A percentile compares a stretch with the other conserved stretches of the same genome.
phyloP scores from a whole-genome alignment of 768 basidiomycete genomes.

The Leccinum sublutescens region DNA sequence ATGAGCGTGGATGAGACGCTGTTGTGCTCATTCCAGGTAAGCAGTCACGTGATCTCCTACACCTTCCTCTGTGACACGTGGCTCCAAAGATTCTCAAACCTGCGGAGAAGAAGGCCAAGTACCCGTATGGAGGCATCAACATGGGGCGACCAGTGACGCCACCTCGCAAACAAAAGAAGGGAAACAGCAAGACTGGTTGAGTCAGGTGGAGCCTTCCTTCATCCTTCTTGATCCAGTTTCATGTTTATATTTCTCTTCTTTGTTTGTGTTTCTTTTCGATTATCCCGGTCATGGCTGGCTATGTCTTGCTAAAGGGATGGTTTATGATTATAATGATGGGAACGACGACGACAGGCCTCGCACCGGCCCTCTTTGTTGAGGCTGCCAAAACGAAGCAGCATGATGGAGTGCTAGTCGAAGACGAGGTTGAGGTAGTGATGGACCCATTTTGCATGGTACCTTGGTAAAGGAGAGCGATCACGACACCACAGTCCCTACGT shows the following conservation, averaged over 20 bases:
- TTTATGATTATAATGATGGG: slow-evolving; percentile 16
- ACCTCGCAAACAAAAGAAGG: slow-evolving; percentile 97
- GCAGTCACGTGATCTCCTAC: slow-evolving; percentile 21
- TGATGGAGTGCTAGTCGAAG: slow-evolving; percentile 15
- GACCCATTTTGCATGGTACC: slow-evolving; percentile 23
- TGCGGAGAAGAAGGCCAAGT: slow-evolving; percentile 97
- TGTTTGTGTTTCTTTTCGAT: slow-evolving; percentile 25
- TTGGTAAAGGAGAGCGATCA: slow-evolving; percentile 23
- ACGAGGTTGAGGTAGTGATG: slow-evolving; percentile 18
- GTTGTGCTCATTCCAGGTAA: slow-evolving; percentile 95
- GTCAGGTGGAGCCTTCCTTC: slow-evolving; percentile 25
- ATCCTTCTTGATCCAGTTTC: slow-evolving; percentile 28
- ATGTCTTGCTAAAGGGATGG: slow-evolving; percentile 29
- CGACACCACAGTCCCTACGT: slow-evolving; percentile 27
- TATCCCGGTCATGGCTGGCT: slow-evolving; percentile 26
- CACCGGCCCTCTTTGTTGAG: slow-evolving; percentile 11
- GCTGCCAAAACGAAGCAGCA: slow-evolving; percentile 13
- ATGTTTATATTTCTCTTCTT: slow-evolving; percentile 33
- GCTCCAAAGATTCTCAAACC: slow-evolving; percentile 87
- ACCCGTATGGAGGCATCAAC: slow-evolving; percentile 84
- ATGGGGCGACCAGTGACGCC: slow-evolving; percentile 90
- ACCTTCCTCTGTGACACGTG: not conserved
- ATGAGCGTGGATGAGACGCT: slow-evolving; percentile 99
- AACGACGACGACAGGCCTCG: slow-evolving; percentile 19
- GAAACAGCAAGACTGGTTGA: slow-evolving; percentile 70